Evolutionary conservation across 75 land plant genomes (phyloP).

Genomic region (Sequoia sempervirens): DNA sequence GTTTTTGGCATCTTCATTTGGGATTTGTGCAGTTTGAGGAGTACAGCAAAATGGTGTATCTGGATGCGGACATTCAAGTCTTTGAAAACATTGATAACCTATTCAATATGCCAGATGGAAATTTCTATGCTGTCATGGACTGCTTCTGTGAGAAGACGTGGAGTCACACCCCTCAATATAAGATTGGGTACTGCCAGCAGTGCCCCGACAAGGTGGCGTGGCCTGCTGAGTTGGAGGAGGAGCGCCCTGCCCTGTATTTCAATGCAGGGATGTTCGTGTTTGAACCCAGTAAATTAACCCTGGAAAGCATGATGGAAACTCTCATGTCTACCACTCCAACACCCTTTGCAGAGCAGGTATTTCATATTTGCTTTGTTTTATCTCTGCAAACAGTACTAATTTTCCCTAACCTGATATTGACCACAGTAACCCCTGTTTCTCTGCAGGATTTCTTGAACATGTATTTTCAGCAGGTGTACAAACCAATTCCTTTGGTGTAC

Average conservation of each 20-base stretch:
- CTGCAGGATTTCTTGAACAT: slow-evolving; percentile 58
- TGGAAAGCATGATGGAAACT: slow-evolving; percentile 24
- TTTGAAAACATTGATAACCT: slow-evolving; percentile 56
- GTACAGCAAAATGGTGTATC: slow-evolving; percentile 46
- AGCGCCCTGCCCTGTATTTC: slow-evolving; percentile 41
- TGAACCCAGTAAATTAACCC: slow-evolving; percentile 32
- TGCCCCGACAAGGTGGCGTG: slow-evolving; percentile 44
- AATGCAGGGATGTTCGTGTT: slow-evolving; percentile 59
- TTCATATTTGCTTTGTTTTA: not conserved
- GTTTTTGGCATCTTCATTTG: not conserved
- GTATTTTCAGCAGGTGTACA: slow-evolving; percentile 41
- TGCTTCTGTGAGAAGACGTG: slow-evolving; percentile 59
- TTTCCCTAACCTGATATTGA: not conserved
- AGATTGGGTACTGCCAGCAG: slow-evolving; percentile 61
- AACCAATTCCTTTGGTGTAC: slow-evolving; percentile 36
- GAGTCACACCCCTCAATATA: slow-evolving; percentile 38
- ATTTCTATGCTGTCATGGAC: slow-evolving; percentile 54
- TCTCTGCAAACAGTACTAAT: not conserved
- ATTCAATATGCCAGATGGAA: slow-evolving; percentile 30
- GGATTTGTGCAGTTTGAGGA: slow-evolving; percentile 40
- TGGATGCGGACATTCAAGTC: slow-evolving; percentile 58
- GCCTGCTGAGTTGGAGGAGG: slow-evolving; percentile 22
- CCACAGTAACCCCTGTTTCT: not conserved
- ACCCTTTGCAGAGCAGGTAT: slow-evolving; percentile 21
- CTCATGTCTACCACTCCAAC: slow-evolving; percentile 39